phyloP scores from a whole-genome alignment of 2,329 filamentous ascomycete genomes.

The Penicillium concentricum region DNA sequence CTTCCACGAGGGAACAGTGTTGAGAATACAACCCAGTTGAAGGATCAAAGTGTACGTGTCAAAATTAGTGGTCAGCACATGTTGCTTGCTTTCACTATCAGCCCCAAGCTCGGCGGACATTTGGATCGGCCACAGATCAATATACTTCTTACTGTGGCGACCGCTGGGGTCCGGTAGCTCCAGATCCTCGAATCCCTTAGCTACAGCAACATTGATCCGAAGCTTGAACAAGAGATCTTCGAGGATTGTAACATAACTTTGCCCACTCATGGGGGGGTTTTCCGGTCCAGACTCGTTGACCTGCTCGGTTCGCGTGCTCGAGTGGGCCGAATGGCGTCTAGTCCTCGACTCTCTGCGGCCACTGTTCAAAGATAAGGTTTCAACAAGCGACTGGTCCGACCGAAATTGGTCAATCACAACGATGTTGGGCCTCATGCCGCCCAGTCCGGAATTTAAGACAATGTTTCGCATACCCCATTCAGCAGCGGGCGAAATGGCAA shows the following conservation, averaged over 20 bases:
- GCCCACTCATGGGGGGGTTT: constrained; percentile 66
- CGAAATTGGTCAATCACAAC: constrained; percentile 76
- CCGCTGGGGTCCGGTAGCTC: constrained; percentile 66
- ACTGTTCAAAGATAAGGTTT: constrained; percentile 53
- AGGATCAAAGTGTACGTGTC: constrained; percentile 88
- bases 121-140: constrained; percentile 89
- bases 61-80: constrained; percentile 81
- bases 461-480: constrained; percentile 85
- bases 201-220: constrained; percentile 80
- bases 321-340: constrained; percentile 15
- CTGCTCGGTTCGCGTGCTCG: constrained; percentile 11
- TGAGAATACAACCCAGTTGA: constrained; percentile 79
- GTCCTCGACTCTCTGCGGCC: constrained; percentile 26
- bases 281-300: constrained; percentile 65
- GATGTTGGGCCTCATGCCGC: constrained; percentile 87
- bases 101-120: constrained; percentile 82
- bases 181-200: constrained; percentile 74
- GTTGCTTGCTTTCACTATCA: constrained; percentile 61
- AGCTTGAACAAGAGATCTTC: constrained; percentile 77
- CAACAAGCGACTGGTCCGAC: constrained; percentile 56
- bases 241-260: constrained; percentile 76
- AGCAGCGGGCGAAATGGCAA: constrained; percentile 76
- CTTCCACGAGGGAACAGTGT: constrained; percentile 79
- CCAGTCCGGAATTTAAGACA: constrained; percentile 75
- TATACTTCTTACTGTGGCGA: constrained; percentile 68